Evolutionary conservation across 257 asterid species (phyloP), one percentile per base, ranked within the genome.

Genomic region (Mentha longifolia): DNA sequence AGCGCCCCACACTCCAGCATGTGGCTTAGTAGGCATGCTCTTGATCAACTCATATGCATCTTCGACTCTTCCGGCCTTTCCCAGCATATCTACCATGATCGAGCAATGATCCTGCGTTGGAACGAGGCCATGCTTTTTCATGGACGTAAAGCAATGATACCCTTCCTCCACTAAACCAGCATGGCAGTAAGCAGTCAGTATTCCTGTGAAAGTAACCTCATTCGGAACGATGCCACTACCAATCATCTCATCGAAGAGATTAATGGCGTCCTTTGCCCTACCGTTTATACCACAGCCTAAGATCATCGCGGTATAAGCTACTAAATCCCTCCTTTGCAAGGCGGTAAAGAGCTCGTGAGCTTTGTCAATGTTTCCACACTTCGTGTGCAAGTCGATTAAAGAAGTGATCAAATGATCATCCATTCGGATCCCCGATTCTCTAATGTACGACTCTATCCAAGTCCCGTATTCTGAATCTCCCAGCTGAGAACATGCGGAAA

Each of bases 1-100:
- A 6, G 97, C 97, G 25, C 99, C 97, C 99, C 97, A 91, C 13
- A 89, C 95, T 14, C 95, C 97, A 58, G 90, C 90, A 79, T 91
- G 93, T 64, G 97, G 88, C 85, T 54, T 60, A 79, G 67, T 76
- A 7, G 85, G 84, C 96, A 94, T 94, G 76, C 74, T 72, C 77
- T 83, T 86, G 54, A 91, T 89, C 85, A 94, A 67, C 78, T 72
- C 80, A n/a, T 85, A 79, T 1, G 95, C 99, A 67, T 87, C 96
- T 35, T 85, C 84, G 57, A 94, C 69, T 65, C 87, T 70, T 28
- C 97, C 96, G 0, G 89, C 92, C 84, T 86, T 80, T 15, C 98
- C 95, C 75, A 94, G 73, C 65, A 94, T 92, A 73, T 88, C 97
- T 7, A 91, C 96, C 85, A 88, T 83, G 6, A 94, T 86, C 9